Conservation (phyloP, 768 basidiomycete species). For the Pholiota microspora region DNA sequence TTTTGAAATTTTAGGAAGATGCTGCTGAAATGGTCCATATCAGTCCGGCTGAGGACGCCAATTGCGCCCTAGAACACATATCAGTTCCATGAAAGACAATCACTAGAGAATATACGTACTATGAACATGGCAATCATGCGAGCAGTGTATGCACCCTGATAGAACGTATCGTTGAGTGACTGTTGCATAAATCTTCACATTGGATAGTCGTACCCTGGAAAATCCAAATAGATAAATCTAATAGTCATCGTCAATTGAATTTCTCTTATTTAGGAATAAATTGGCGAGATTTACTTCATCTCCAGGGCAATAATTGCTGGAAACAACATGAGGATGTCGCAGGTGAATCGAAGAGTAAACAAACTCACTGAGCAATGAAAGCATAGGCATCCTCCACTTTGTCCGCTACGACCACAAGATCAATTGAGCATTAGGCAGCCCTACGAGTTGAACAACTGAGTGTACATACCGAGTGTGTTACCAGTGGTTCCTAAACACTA, state of each 20-base stretch:
- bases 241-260: not conserved
- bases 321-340: not conserved
- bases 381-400: conserved; percentile 79
- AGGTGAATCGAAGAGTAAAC: not conserved
- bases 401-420: conserved; percentile 39
- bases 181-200: not conserved
- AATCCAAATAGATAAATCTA: conserved; percentile 81
- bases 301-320: conserved; percentile 66
- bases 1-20: conserved; percentile 65
- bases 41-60: conserved; percentile 61
- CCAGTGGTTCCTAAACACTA: conserved; percentile 58
- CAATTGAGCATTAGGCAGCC: not conserved
- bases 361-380: conserved; percentile 74
- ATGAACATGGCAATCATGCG: conserved; percentile 74
- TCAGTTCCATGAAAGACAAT: not conserved
- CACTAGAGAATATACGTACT: conserved; percentile 29
- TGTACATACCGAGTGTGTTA: conserved; percentile 48
- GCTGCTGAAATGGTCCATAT: conserved; percentile 69
- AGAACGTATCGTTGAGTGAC: not conserved
- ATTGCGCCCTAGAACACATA: conserved; percentile 52
- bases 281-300: conserved; percentile 53
- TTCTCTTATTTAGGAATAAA: not conserved
- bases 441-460: not conserved
- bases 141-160: conserved; percentile 73
- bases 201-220: conserved; percentile 48